A percentile compares a stretch with the other conserved stretches of the same genome.
Evolutionary conservation across 1,284 basidiomycete species (phyloP).

Genomic region (Cryptococcus wingfieldii): DNA sequence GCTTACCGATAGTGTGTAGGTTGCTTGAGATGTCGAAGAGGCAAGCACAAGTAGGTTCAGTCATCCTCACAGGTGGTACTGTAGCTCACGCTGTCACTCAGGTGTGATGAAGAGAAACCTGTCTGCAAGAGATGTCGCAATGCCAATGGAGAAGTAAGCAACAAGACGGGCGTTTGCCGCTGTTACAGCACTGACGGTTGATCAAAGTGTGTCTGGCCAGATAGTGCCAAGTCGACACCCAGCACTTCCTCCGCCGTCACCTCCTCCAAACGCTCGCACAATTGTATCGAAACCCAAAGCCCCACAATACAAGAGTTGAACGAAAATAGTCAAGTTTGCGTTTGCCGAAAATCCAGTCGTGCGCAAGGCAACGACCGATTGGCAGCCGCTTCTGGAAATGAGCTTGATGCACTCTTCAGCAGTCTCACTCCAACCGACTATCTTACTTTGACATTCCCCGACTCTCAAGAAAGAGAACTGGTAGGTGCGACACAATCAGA

Average conservation of each 20-base stretch:
- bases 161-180: background rate
- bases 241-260: background rate
- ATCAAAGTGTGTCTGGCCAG: background rate
- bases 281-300: background rate
- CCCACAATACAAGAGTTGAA: background rate
- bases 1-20: background rate
- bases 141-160: constrained; percentile 7
- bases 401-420: background rate
- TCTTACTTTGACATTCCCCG: constrained; percentile 7
- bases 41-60: constrained; percentile 9
- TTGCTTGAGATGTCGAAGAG: constrained; percentile 10
- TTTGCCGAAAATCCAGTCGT: background rate
- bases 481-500: constrained; percentile 1
- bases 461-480: constrained; percentile 12
- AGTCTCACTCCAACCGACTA: constrained; percentile 8
- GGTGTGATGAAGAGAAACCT: constrained; percentile 15
- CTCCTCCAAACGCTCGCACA: background rate
- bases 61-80: background rate
- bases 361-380: background rate
- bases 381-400: background rate
- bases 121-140: constrained; percentile 9
- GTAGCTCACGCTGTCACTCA: background rate
- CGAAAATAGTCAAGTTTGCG: background rate
- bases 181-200: background rate
- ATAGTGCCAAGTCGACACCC: background rate